Conservation (phyloP, 78 protist species). For the Dictyostelium firmibasis region DNA sequence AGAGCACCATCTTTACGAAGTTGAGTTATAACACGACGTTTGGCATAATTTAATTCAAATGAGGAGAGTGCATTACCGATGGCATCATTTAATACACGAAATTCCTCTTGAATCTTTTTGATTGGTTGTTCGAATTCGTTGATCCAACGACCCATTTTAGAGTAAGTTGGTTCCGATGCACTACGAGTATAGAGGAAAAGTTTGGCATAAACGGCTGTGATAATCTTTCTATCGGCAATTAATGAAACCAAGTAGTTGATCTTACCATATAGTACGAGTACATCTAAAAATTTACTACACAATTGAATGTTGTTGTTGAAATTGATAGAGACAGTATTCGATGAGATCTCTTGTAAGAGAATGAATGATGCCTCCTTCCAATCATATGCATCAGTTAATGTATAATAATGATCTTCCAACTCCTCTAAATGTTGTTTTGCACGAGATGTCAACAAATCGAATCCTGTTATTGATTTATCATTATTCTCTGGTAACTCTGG, state of each 20-base stretch:
- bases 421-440: conserved; percentile 70
- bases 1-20: conserved; percentile 74
- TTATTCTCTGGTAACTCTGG: conserved; percentile 70
- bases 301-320: conserved; percentile 36
- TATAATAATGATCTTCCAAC: conserved; percentile 63
- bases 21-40: conserved; percentile 53
- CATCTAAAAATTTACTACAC: conserved; percentile 10
- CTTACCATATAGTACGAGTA: conserved; percentile 37
- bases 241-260: conserved; percentile 34
- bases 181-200: conserved; percentile 17
- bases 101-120: conserved; percentile 69
- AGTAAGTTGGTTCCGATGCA: conserved; percentile 48
- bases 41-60: conserved; percentile 31
- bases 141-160: conserved; percentile 8
- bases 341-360: conserved; percentile 32
- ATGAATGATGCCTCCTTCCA: conserved; percentile 48
- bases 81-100: conserved; percentile 71
- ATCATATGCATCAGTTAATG: conserved; percentile 66
- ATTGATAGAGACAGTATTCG: conserved; percentile 16
- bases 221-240: conserved; percentile 10
- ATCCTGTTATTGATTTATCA: conserved; percentile 50
- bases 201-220: conserved; percentile 47
- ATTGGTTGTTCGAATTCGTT: conserved; percentile 45
- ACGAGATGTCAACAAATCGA: conserved; percentile 37
- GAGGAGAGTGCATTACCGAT: conserved; percentile 32